Percentiles rank a stretch among this genome's conserved stretches.
These are phyloP conservation scores for Stagonosporopsis rhizophila DNA, from an alignment of 2,329 filamentous ascomycete species.

Conservation along the genomic window DNA sequence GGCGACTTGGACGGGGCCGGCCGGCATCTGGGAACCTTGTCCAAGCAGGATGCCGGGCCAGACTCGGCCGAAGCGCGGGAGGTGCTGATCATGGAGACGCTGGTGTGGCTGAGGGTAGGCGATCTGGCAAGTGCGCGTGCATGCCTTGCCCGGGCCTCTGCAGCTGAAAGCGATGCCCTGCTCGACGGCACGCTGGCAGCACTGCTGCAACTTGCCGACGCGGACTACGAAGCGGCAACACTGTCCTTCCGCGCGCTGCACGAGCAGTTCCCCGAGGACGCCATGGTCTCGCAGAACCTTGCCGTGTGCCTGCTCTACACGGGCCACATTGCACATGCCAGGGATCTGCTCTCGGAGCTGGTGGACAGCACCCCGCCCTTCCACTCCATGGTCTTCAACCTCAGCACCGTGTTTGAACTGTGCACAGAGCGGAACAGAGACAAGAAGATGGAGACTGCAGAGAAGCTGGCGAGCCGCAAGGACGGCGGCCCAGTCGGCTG, in stretches of 20 bases:
- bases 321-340: conserved; percentile 71
- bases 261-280: conserved; percentile 59
- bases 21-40: conserved; percentile 71
- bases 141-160: conserved; percentile 54
- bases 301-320: conserved; percentile 86
- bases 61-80: conserved; percentile 35
- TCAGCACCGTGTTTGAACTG: conserved; percentile 90
- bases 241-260: conserved; percentile 65
- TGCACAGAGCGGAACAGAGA: conserved; percentile 78
- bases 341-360: conserved; percentile 70
- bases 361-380: conserved; percentile 67
- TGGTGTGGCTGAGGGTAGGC: conserved; percentile 81
- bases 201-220: conserved; percentile 79
- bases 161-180: conserved; percentile 35
- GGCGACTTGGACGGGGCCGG: conserved; percentile 83
- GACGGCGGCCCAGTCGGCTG: conserved; percentile 64
- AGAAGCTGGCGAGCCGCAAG: conserved; percentile 69
- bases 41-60: conserved; percentile 14
- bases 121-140: conserved; percentile 72
- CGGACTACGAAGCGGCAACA: conserved; percentile 70
- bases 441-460: conserved; percentile 74
- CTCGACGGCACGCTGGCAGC: conserved; percentile 63
- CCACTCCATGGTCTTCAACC: conserved; percentile 83
- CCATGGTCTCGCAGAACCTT: conserved; percentile 80
- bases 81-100: conserved; percentile 56